Percentiles rank a stretch among this genome's conserved stretches.
Conservation (phyloP, 2,329 filamentous ascomycete species). For the Ophiostoma himal-ulmi region DNA sequence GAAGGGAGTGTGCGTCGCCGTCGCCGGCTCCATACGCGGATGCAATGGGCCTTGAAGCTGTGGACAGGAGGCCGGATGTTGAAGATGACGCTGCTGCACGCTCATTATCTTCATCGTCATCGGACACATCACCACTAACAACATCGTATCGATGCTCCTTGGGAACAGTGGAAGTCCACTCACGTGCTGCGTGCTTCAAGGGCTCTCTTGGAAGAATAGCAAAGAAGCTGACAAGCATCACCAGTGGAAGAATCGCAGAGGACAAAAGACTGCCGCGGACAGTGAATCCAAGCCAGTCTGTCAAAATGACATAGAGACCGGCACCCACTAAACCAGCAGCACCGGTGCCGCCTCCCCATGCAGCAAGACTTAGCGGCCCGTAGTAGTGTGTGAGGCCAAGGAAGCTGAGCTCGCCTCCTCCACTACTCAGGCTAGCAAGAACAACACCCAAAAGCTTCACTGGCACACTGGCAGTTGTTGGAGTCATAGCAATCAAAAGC, state of each 20-base stretch:
- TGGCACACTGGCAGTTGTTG: slow-evolving; percentile 57
- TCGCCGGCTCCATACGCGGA: slow-evolving; percentile 17
- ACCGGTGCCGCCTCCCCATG: slow-evolving; percentile 89
- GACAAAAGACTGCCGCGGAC: slow-evolving; percentile 69
- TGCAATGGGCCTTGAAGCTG: background rate
- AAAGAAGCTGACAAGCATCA: slow-evolving; percentile 88
- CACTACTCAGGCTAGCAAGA: slow-evolving; percentile 77
- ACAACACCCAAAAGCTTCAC: slow-evolving; percentile 78
- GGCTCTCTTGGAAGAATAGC: slow-evolving; percentile 64
- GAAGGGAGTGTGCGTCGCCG: slow-evolving; percentile 24
- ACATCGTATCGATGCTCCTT: background rate
- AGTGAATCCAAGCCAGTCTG: slow-evolving; percentile 68
- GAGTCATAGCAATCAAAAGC: slow-evolving; percentile 79
- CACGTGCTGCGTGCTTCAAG: slow-evolving; percentile 39
- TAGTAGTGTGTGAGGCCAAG: slow-evolving; percentile 90
- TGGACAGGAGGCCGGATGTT: background rate
- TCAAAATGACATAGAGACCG: slow-evolving; percentile 79
- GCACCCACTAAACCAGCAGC: slow-evolving; percentile 83
- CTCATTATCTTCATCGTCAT: slow-evolving; percentile 32
- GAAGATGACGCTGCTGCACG: background rate
- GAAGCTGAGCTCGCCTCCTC: slow-evolving; percentile 85
- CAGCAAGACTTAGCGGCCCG: slow-evolving; percentile 75
- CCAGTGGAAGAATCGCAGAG: slow-evolving; percentile 69
- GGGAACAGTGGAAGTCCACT: slow-evolving; percentile 23
- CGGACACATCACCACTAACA: background rate